Percentiles rank a stretch among this genome's conserved stretches.
These are phyloP conservation scores for Penicillium sp. DNA, from an alignment of 2,329 filamentous ascomycete genomes.

Conservation along the genomic window DNA sequence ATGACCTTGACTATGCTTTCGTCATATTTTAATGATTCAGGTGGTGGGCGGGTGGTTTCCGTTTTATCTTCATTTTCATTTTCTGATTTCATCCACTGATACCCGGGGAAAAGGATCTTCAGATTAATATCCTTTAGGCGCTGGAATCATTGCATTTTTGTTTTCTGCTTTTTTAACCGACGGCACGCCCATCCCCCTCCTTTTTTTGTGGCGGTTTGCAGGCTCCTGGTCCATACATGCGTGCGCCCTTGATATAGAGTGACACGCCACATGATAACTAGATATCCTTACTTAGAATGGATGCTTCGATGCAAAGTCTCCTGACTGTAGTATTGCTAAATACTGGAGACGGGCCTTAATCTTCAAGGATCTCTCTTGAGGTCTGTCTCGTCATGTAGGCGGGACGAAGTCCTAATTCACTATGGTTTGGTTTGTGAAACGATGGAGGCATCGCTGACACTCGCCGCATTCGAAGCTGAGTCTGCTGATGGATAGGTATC, in stretches of 20 bases:
- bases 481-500: not conserved
- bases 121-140: conserved; percentile 15
- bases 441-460: not conserved
- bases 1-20: not conserved
- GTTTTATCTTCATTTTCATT: conserved; percentile 10
- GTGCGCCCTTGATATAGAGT: conserved; percentile 1
- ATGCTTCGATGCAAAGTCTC: not conserved
- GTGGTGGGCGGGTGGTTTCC: conserved; percentile 1
- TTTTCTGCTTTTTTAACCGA: not conserved
- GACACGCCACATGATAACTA: conserved; percentile 1
- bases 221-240: conserved; percentile 9
- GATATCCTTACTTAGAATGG: conserved; percentile 1
- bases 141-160: not conserved
- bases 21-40: not conserved
- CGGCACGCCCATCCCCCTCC: not conserved
- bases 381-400: not conserved
- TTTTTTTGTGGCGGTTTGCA: conserved; percentile 8
- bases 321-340: not conserved
- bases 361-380: not conserved
- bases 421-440: not conserved
- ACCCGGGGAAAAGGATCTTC: conserved; percentile 17
- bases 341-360: not conserved
- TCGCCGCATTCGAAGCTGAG: not conserved
- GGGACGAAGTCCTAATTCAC: not conserved
- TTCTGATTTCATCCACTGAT: conserved; percentile 15